A percentile compares a stretch with the other conserved stretches of the same genome.
Conservation (phyloP, 495 filamentous ascomycete species). For the Beverwykella pulmonaria region DNA sequence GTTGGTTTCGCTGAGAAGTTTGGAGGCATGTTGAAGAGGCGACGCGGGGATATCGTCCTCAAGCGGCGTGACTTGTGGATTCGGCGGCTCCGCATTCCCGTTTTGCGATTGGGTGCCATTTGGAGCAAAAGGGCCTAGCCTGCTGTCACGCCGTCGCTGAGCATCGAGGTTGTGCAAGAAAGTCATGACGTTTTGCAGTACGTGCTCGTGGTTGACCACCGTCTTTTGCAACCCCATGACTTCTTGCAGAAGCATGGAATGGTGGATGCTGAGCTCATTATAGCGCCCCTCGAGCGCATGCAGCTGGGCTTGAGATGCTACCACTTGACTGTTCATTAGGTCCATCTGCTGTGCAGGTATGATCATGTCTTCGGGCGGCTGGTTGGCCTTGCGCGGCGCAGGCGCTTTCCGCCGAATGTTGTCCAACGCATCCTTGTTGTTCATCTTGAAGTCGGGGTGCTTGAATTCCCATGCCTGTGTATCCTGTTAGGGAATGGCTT, state of each 20-base stretch:
- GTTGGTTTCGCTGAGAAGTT: constrained; percentile 79
- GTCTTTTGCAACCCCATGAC: constrained; percentile 86
- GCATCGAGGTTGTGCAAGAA: constrained; percentile 69
- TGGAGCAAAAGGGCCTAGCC: constrained; percentile 54
- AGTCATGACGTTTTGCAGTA: constrained; percentile 74
- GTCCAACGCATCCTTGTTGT: constrained; percentile 94
- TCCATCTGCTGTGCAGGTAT: constrained; percentile 87
- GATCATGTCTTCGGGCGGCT: constrained; percentile 67
- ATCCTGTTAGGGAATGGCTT: neutral
- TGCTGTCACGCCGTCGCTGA: constrained; percentile 65
- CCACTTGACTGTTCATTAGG: constrained; percentile 80
- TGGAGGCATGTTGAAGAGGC: constrained; percentile 85
- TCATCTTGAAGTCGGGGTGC: constrained; percentile 92
- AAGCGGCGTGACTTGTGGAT: constrained; percentile 19
- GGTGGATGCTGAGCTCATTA: constrained; percentile 80
- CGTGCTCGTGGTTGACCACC: constrained; percentile 77
- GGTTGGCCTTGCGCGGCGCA: constrained; percentile 76
- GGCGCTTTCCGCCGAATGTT: constrained; percentile 97
- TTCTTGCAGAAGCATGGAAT: constrained; percentile 85
- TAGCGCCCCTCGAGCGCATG: constrained; percentile 83
- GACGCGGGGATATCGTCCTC: constrained; percentile 75
- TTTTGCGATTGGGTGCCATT: constrained; percentile 33
- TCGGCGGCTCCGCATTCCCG: constrained; percentile 31
- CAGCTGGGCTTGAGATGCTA: constrained; percentile 89
- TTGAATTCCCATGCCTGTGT: constrained; percentile 94